Percentiles rank a stretch among this genome's conserved stretches.
These are phyloP conservation scores for Elsinoe ampelina DNA, from an alignment of 2,329 filamentous ascomycete species.

Conservation along the genomic window DNA sequence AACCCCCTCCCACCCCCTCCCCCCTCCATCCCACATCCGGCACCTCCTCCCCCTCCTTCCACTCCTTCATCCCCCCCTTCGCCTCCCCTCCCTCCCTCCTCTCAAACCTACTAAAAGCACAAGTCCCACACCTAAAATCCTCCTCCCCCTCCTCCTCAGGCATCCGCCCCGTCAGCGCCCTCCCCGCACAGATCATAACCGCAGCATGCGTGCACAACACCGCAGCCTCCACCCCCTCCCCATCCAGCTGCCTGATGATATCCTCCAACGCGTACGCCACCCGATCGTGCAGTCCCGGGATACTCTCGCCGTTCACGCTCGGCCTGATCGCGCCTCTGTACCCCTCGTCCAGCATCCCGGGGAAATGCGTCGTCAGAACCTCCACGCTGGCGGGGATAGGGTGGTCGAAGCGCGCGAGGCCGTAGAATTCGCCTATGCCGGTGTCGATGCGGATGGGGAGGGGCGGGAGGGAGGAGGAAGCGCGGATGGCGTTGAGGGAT, in stretches of 20 bases:
- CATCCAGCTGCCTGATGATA: conserved; percentile 65
- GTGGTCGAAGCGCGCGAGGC: conserved; percentile 74
- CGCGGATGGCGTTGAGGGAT: conserved; percentile 30
- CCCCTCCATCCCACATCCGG: conserved; percentile 48
- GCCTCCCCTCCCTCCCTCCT: conserved; percentile 28
- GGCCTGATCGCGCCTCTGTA: conserved; percentile 53
- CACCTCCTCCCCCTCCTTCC: conserved; percentile 28
- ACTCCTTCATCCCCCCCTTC: conserved; percentile 19
- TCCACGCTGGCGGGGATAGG: conserved; percentile 61
- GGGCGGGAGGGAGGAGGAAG: conserved; percentile 22
- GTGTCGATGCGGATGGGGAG: conserved; percentile 30
- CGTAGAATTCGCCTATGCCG: conserved; percentile 74
- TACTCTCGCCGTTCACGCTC: conserved; percentile 65
- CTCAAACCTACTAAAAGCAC: conserved; percentile 63
- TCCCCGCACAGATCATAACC: conserved; percentile 74
- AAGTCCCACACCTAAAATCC: conserved; percentile 80
- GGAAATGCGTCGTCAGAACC: conserved; percentile 59
- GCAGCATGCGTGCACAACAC: conserved; percentile 87
- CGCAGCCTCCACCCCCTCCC: conserved; percentile 54
- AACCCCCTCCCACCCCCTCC: conserved; percentile 62
- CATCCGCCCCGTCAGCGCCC: conserved; percentile 68
- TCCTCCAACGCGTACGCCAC: conserved; percentile 59
- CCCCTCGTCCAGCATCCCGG: conserved; percentile 44
- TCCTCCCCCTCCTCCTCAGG: conserved; percentile 62
- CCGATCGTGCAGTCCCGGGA: conserved; percentile 70